A percentile compares a stretch with the other conserved stretches of the same genome.
These are phyloP conservation scores for Fusarium sp. DNA, from an alignment of 2,329 filamentous ascomycete species.

Conservation along the genomic window DNA sequence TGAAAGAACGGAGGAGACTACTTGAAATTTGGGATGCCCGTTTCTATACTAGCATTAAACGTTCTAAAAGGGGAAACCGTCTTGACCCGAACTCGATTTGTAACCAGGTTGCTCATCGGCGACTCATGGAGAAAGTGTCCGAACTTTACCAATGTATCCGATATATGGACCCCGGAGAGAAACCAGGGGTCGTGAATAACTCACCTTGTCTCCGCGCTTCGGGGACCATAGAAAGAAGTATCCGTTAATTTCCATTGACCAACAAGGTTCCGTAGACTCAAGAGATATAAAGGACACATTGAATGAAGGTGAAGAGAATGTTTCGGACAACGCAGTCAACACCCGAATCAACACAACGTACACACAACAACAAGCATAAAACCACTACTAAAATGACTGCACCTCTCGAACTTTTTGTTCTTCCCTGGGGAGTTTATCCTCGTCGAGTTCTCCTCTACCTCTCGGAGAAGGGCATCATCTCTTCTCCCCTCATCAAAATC, in stretches of 20 bases:
- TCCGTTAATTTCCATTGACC: neutral
- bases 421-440: constrained; percentile 27
- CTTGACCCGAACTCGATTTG: neutral
- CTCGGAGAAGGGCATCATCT: constrained; percentile 13
- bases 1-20: neutral
- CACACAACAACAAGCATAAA: neutral
- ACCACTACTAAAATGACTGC: neutral
- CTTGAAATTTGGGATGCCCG: neutral
- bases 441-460: constrained; percentile 29
- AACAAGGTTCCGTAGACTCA: neutral
- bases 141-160: neutral
- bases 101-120: neutral
- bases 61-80: neutral
- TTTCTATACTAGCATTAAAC: neutral
- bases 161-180: neutral
- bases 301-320: neutral
- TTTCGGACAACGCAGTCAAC: neutral
- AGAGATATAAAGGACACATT: neutral
- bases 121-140: neutral
- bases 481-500: constrained; percentile 14
- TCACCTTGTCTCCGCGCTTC: neutral
- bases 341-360: neutral
- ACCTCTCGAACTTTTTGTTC: constrained; percentile 25
- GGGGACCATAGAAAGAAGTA: neutral
- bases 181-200: neutral